Base-by-base conservation (phyloP, 768 basidiomycete genomes). In the Lactarius deliciosus region DNA sequence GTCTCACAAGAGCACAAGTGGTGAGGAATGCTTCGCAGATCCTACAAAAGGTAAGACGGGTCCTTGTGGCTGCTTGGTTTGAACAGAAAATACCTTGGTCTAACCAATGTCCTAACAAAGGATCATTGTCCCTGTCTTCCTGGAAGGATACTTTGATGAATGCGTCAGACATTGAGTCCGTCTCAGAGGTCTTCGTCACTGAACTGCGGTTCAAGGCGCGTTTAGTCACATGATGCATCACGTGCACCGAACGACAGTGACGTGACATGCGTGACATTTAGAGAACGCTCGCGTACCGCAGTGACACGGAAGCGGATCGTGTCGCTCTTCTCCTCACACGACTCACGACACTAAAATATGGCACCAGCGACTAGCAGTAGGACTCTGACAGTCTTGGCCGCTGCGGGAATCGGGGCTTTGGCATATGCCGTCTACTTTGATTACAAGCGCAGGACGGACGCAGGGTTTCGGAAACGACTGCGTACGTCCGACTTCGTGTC, bases 401-500 rank as follows among this genome's bases (percentile, higher is more conserved):
- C 79, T 71, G 78, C 80, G 25, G 77, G 78, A 55, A 73, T 80
- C 61, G 82, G 87, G 25, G 83, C 84, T 54, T 82, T 91, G 41
- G 93, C 87, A 28, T 98, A 98, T 76, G 94, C 91, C 36, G 83
- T 86, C 62, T 98, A 94, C 79, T 99, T 98, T 73, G 97, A 99
- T 82, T 88, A 96, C 81, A 92, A 85, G 80, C 88, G 97, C 60
- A 85, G 96, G 74, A 92, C 91, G 75, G 94, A 97, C 74, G 77
- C 81, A 53, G 82, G 83, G 18, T 99, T 99, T 84, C 86, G 97
- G 75, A 94, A 87, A 79, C 87, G 86, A 75, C 84, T 98, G 65
- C 71, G 71, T 72, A 63, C 22, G 71, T 65, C 25, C 25, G 22
- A 11, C 22, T 59, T 63, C 20, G 28, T n/a, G 18, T 45, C 47